Conservation (phyloP, 768 basidiomycete genomes). For the Suillus cothurnatus region DNA sequence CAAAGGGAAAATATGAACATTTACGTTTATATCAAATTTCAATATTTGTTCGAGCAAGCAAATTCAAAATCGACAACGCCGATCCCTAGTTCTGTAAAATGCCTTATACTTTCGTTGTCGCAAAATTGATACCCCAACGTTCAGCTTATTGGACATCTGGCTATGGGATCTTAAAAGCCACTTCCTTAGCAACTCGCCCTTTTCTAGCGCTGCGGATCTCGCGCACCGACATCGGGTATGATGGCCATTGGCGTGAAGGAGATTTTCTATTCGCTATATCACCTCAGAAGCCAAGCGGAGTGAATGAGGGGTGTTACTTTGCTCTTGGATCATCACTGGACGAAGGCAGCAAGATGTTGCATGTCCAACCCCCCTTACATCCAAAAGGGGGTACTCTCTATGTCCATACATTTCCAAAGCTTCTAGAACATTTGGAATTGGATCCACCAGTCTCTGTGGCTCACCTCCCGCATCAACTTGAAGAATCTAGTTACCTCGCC, state of each 20-base stretch:
- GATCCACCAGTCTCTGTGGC: too few species aligned
- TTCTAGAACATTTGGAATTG: not conserved
- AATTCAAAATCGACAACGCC: too few species aligned
- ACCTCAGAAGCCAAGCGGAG: not conserved
- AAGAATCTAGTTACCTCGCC: not conserved
- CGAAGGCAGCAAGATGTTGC: not conserved
- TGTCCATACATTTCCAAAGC: conserved; percentile 5
- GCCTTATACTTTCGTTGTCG: conserved; percentile 5
- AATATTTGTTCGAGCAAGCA: too few species aligned
- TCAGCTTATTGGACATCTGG: conserved; percentile 1
- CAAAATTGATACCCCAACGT: conserved; percentile 3
- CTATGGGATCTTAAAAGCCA: conserved; percentile 2
- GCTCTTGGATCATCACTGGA: not conserved
- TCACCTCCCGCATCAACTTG: not conserved
- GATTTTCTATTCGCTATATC: not conserved
- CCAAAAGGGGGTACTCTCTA: conserved; percentile 1
- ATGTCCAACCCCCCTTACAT: not conserved
- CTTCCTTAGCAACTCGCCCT: not conserved
- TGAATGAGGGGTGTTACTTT: not conserved
- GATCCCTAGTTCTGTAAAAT: too few species aligned
- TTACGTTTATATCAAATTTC: too few species aligned
- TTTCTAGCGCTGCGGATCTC: conserved; percentile 8
- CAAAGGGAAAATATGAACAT: too few species aligned
- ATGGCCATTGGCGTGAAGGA: not conserved
- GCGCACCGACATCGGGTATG: not conserved